These are phyloP conservation scores for Leptographium galeiforme DNA, from an alignment of 2,329 filamentous ascomycete species.

Conservation along the genomic window DNA sequence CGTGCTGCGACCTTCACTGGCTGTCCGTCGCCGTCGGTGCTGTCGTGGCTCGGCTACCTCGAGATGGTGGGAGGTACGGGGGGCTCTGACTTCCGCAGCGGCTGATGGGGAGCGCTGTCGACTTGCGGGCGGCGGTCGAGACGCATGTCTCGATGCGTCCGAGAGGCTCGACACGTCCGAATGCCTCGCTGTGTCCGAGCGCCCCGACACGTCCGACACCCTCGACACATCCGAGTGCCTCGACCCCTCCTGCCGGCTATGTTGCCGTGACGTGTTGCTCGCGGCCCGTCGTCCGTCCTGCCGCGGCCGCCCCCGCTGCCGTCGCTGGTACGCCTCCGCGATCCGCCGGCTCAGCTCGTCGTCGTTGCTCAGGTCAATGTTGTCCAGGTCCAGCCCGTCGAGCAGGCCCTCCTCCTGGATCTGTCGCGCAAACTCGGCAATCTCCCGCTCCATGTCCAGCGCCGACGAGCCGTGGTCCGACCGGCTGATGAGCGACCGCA, in stretches of 20 bases:
- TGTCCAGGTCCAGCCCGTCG: slow-evolving; percentile 79
- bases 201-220: slow-evolving; percentile 12
- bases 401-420: slow-evolving; percentile 52
- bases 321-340: slow-evolving; percentile 70
- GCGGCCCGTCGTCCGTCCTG: slow-evolving; percentile 29
- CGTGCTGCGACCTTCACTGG: slow-evolving; percentile 40
- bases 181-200: slow-evolving; percentile 14
- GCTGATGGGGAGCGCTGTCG: slow-evolving; percentile 26
- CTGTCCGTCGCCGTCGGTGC: slow-evolving; percentile 31
- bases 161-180: neutral
- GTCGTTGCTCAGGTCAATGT: slow-evolving; percentile 70
- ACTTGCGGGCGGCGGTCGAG: slow-evolving; percentile 8
- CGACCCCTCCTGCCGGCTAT: no score
- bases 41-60: slow-evolving; percentile 31
- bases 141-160: neutral
- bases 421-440: slow-evolving; percentile 78
- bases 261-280: slow-evolving; percentile 9
- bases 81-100: slow-evolving; percentile 5
- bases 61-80: slow-evolving; percentile 18
- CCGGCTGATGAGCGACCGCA: slow-evolving; percentile 71
- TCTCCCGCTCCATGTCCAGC: slow-evolving; percentile 73
- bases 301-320: slow-evolving; percentile 52
- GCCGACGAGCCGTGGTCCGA: slow-evolving; percentile 44
- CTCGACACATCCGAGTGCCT: neutral
- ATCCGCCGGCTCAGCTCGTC: slow-evolving; percentile 86